Evolutionary conservation across 179 eudicot genomes (phyloP), one percentile per base, ranked within the genome.

Genomic region (Silene coronaria): DNA sequence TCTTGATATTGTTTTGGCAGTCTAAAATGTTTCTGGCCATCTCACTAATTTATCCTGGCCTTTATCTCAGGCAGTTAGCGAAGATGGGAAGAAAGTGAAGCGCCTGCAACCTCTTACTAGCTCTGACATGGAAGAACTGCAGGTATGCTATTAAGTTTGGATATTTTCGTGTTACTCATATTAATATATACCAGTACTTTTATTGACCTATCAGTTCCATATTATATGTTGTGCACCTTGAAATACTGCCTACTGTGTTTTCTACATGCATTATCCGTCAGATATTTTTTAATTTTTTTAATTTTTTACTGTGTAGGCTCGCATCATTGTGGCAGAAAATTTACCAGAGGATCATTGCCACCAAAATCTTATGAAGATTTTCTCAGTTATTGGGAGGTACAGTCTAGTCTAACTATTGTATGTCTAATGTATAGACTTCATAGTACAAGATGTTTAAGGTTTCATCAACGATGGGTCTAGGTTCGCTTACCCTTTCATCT

Each of bases 81-180:
- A 92, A 70, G 99, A 95, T 84, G 97, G 97, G 74, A 92, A 89
- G 82, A 95, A 90, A 85, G 96, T 95, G 70, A 89, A 80, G 80
- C 97, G 99, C 32, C 77, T 78, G 74, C 83, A 87, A 78, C 99
- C 94, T 23, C 61, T 95, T 74, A 80, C 96, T 78, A 84, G 84
- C 77, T 74, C 84, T 27, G 91, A 92, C 74, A 87, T 95, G 97
- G 96, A 95, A 81, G 99, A 90, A 84, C 80, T 95, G 79, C 96
- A 90, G 82, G 99, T 95, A 88, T 69, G 91, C 81, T 48, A 30
- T 34, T 38, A n/a, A 64, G 9, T 45, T 58, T 70, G 45, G 58
- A 26, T 61, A 21, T 63, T 67, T 46, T n/a, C 16, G 14, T 71
- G 19, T 6, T 38, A 36, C 42, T 70, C 24, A 24, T 5, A 26